phyloP scores from a whole-genome alignment of 331 rosid species.

The Stylosanthes scabra region DNA sequence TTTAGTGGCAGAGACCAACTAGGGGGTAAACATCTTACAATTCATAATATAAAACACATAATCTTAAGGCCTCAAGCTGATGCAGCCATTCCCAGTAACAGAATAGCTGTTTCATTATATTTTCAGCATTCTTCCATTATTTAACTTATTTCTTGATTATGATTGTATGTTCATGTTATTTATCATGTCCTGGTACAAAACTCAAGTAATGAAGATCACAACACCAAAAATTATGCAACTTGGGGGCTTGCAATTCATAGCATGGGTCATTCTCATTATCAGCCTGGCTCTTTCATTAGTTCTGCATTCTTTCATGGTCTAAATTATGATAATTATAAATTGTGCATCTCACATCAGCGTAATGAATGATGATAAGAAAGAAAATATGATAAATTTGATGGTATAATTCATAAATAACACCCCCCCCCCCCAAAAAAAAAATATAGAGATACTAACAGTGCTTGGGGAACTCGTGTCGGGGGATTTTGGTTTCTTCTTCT shows the following conservation, averaged over 20 bases:
- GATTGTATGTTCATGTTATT: too few relatives aligned
- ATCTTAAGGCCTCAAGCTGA: slow-evolving; percentile 18
- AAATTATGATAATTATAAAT: slow-evolving; percentile 18
- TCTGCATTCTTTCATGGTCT: slow-evolving; percentile 28
- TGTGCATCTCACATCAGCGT: slow-evolving; percentile 7
- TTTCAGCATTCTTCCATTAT: slow-evolving; percentile 24
- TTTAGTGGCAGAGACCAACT: background rate
- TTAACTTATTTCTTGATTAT: background rate
- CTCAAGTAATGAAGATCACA: background rate
- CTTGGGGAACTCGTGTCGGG: slow-evolving; percentile 40
- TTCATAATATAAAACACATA: background rate
- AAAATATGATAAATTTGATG: slow-evolving; percentile 24
- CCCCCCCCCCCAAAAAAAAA: background rate
- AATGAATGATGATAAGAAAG: slow-evolving; percentile 22
- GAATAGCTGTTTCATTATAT: background rate
- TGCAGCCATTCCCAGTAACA: slow-evolving; percentile 17
- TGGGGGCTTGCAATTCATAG: background rate
- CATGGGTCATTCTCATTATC: slow-evolving; percentile 20
- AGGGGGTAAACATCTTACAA: background rate
- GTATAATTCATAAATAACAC: slow-evolving; percentile 22
- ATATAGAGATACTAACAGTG: slow-evolving; percentile 52
- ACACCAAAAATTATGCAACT: background rate
- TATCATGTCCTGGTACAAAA: too few relatives aligned
- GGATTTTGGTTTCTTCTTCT: slow-evolving; percentile 42
- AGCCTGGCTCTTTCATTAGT: background rate